These are phyloP conservation scores for Blastomyces emzantsi DNA, from an alignment of 2,329 filamentous ascomycete species.

Conservation along the genomic window DNA sequence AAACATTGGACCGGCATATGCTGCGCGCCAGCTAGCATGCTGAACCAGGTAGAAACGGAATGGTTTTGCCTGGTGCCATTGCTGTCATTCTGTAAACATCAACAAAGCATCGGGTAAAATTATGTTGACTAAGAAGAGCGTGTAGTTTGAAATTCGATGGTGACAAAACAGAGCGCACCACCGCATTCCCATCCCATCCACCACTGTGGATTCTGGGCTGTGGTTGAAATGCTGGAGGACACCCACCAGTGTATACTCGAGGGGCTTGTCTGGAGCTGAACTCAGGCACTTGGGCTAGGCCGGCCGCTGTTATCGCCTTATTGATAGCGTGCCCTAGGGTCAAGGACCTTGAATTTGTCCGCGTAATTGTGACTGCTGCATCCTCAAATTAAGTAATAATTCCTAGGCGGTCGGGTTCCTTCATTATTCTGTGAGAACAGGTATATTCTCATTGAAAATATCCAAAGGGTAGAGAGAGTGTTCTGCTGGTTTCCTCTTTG, in stretches of 20 bases:
- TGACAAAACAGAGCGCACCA: neutral
- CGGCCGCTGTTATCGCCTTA: too few relatives aligned
- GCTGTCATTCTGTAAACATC: neutral
- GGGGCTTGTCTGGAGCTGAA: too few relatives aligned
- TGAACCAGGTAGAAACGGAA: neutral
- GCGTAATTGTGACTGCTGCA: neutral
- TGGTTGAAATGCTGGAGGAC: too few relatives aligned
- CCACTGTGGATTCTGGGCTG: too few relatives aligned
- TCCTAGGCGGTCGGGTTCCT: neutral
- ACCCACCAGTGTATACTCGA: too few relatives aligned
- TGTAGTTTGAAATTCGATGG: neutral
- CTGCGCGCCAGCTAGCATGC: neutral
- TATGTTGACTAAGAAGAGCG: neutral
- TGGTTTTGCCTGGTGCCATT: neutral
- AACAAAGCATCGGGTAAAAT: neutral
- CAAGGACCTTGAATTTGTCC: too few relatives aligned
- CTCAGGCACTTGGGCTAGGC: too few relatives aligned
- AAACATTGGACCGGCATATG: neutral
- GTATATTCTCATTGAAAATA: neutral
- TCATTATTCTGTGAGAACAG: neutral
- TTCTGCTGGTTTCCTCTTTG: too few relatives aligned
- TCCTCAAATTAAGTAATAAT: neutral
- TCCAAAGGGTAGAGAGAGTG: neutral
- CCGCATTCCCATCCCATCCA: neutral
- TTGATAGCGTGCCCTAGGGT: too few relatives aligned